A percentile compares a stretch with the other conserved stretches of the same genome.
These are phyloP conservation scores for Solanum verrucosum DNA, from an alignment of 257 asterid genomes.

Conservation along the genomic window DNA sequence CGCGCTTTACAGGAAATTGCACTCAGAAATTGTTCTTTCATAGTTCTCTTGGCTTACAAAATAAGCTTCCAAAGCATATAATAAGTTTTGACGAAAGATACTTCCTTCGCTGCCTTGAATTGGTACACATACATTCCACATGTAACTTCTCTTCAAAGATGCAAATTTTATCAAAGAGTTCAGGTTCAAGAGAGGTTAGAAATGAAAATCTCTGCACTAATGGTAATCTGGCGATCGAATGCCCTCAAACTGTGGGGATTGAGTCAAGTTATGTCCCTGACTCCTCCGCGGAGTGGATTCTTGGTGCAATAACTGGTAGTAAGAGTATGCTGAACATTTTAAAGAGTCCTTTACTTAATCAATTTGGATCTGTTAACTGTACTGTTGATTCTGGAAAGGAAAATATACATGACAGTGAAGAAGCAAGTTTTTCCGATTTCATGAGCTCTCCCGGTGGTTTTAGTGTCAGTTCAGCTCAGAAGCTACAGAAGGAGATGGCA, in stretches of 20 bases:
- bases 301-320: constrained; percentile 40
- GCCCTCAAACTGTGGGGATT: constrained; percentile 8
- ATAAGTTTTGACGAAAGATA: constrained; percentile 64
- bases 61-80: constrained; percentile 48
- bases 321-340: constrained; percentile 69
- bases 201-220: constrained; percentile 15
- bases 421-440: constrained; percentile 10
- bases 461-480: constrained; percentile 11
- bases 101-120: constrained; percentile 55
- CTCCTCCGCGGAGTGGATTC: constrained; percentile 23
- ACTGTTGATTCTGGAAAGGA: constrained; percentile 7
- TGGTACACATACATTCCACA: constrained; percentile 42
- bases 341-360: constrained; percentile 57
- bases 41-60: constrained; percentile 18
- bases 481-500: constrained; percentile 21
- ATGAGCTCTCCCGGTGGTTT: constrained; percentile 17
- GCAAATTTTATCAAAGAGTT: constrained; percentile 19
- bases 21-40: constrained; percentile 30
- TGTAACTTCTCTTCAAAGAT: constrained; percentile 29
- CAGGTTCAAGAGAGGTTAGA: constrained; percentile 17
- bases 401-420: constrained; percentile 9
- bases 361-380: constrained; percentile 23
- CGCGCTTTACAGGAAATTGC: constrained; percentile 23
- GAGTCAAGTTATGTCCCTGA: constrained; percentile 6
- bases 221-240: constrained; percentile 25